Evolutionary conservation across 2,329 filamentous ascomycete genomes (phyloP).

Genomic region (Pestalotiopsis sp.): DNA sequence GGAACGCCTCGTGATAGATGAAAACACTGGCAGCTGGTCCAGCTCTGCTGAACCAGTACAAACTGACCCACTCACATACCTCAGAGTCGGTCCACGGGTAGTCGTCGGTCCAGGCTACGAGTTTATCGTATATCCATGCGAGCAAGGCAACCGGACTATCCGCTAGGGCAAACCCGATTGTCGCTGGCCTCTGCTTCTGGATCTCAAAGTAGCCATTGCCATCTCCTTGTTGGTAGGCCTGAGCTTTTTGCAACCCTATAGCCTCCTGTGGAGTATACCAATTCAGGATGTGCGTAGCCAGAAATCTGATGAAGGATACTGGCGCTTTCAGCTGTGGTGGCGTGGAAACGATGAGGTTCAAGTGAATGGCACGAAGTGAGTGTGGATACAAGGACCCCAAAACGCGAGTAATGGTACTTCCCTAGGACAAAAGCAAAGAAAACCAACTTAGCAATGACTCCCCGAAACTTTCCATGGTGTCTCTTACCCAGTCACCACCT

Average conservation of each 20-base stretch:
- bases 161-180: constrained; percentile 27
- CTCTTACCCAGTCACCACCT: constrained; percentile 16
- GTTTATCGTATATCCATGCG: constrained; percentile 34
- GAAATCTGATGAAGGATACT: constrained; percentile 13
- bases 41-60: constrained; percentile 21
- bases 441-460: too few relatives aligned
- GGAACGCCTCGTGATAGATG: constrained; percentile 18
- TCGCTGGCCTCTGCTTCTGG: constrained; percentile 23
- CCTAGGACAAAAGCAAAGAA: not conserved
- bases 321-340: constrained; percentile 4
- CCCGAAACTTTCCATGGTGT: too few relatives aligned
- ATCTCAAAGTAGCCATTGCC: not conserved
- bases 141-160: constrained; percentile 33
- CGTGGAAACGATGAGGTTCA: constrained; percentile 15
- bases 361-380: constrained; percentile 15
- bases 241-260: constrained; percentile 16
- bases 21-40: constrained; percentile 18
- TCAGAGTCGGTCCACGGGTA: constrained; percentile 19
- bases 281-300: constrained; percentile 15
- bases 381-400: constrained; percentile 12
- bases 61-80: constrained; percentile 19
- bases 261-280: constrained; percentile 18
- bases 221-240: constrained; percentile 20
- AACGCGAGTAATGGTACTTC: not conserved
- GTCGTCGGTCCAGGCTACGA: constrained; percentile 30